Percentiles rank a stretch among this genome's conserved stretches.
Conservation (phyloP, 345 rosid genomes). For the Hibiscus mutabilis region DNA sequence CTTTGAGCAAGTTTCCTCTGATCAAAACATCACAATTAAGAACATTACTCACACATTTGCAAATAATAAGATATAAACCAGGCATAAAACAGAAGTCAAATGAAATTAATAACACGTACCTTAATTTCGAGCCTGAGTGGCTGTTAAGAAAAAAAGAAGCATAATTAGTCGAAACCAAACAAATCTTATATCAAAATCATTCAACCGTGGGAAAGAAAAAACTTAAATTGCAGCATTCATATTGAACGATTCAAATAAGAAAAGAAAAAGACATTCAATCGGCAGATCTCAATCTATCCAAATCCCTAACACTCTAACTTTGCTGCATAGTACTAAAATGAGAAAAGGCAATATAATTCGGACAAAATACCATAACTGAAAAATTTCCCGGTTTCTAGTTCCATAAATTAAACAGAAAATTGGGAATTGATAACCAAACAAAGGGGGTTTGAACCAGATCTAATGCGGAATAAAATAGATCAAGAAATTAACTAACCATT, state of each 20-base stretch:
- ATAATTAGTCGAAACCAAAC: conserved; percentile 15
- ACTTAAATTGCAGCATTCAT: background rate
- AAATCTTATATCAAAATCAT: conserved; percentile 1
- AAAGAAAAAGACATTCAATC: background rate
- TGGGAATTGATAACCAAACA: background rate
- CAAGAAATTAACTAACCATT: conserved; percentile 13
- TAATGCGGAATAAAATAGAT: conserved; percentile 10
- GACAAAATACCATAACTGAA: background rate
- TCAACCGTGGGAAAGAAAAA: background rate
- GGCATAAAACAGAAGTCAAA: background rate
- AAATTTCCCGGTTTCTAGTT: background rate
- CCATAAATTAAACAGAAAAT: background rate
- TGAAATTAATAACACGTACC: conserved; percentile 23
- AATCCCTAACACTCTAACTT: conserved; percentile 1
- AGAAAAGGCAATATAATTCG: background rate
- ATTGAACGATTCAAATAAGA: background rate
- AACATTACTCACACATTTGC: conserved; percentile 12
- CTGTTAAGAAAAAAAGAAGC: conserved; percentile 28
- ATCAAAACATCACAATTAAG: conserved; percentile 18
- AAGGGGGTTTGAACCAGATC: conserved; percentile 14
- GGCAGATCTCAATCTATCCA: conserved; percentile 15
- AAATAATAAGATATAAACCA: background rate
- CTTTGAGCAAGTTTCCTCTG: conserved; percentile 51
- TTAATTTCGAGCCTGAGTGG: conserved; percentile 40
- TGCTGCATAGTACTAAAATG: background rate